phyloP scores from a whole-genome alignment of 2,329 filamentous ascomycete genomes.

The Penicillium palitans region DNA sequence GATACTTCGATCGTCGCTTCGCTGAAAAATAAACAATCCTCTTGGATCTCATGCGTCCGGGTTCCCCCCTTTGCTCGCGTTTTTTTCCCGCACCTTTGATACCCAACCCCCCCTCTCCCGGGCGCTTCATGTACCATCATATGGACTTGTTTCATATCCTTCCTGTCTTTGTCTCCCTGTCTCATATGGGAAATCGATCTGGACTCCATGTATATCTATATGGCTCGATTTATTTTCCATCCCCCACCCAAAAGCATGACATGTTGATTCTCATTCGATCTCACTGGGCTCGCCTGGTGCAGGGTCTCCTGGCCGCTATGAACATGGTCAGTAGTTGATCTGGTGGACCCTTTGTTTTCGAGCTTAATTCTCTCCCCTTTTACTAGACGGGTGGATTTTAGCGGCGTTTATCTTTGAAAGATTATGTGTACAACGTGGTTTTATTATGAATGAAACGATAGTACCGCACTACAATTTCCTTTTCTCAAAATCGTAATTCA shows the following conservation, averaged over 20 bases:
- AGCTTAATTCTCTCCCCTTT: background rate
- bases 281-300: background rate
- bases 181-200: background rate
- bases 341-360: conserved; percentile 1
- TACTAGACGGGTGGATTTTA: conserved; percentile 16
- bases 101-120: conserved; percentile 20
- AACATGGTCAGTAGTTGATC: conserved; percentile 23
- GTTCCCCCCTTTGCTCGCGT: conserved; percentile 13
- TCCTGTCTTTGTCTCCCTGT: background rate
- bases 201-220: background rate
- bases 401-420: conserved; percentile 12
- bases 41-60: conserved; percentile 7
- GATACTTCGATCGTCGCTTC: conserved; percentile 76
- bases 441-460: conserved; percentile 25
- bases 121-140: conserved; percentile 25
- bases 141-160: conserved; percentile 14
- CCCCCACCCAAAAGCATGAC: conserved; percentile 8
- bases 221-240: conserved; percentile 4
- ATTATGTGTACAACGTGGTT: conserved; percentile 22
- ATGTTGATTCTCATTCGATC: conserved; percentile 1
- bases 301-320: conserved; percentile 23
- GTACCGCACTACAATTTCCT: conserved; percentile 1
- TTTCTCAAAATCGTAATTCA: background rate
- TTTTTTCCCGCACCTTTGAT: conserved; percentile 22
- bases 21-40: conserved; percentile 37